phyloP scores from a whole-genome alignment of 1,139 yeast species.

The Eremothecium gossypii region DNA sequence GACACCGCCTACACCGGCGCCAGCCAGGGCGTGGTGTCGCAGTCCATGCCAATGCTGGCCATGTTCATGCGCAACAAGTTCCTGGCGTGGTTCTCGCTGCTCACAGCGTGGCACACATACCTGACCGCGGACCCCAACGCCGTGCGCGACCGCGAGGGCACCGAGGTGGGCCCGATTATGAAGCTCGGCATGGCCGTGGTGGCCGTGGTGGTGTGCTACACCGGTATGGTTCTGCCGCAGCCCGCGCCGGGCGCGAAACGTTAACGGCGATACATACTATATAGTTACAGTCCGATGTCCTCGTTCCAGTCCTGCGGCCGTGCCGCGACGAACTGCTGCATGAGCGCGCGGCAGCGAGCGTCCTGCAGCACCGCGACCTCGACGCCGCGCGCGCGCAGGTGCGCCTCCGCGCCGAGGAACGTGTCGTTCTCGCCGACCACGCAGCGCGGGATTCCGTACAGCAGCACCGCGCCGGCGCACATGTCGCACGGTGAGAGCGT shows the following conservation, averaged over 20 bases:
- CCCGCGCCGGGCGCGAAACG: background rate
- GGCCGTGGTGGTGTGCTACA: conserved; percentile 44
- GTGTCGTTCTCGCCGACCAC: no score
- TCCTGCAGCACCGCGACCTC: no score
- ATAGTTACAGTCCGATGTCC: conserved; percentile 43
- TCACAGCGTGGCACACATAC: conserved; percentile 23
- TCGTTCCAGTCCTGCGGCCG: no score
- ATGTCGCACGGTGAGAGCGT: no score
- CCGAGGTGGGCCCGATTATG: conserved; percentile 37
- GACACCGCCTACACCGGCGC: conserved; percentile 36
- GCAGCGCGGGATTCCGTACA: no score
- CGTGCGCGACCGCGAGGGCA: conserved; percentile 12
- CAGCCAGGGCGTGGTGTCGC: conserved; percentile 35
- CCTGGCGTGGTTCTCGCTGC: conserved; percentile 30
- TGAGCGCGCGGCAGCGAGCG: no score
- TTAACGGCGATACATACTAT: no score
- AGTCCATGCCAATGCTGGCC: conserved; percentile 62
- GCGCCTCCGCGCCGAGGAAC: no score
- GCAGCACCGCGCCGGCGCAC: no score
- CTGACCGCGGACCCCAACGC: conserved; percentile 23
- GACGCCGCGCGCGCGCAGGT: no score
- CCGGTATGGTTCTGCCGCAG: conserved; percentile 35
- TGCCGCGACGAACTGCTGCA: no score
- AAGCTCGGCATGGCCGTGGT: conserved; percentile 40
- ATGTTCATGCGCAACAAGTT: conserved; percentile 41